These are phyloP conservation scores for Penicillium steckii DNA, from an alignment of 495 filamentous ascomycete species.

Conservation along the genomic window DNA sequence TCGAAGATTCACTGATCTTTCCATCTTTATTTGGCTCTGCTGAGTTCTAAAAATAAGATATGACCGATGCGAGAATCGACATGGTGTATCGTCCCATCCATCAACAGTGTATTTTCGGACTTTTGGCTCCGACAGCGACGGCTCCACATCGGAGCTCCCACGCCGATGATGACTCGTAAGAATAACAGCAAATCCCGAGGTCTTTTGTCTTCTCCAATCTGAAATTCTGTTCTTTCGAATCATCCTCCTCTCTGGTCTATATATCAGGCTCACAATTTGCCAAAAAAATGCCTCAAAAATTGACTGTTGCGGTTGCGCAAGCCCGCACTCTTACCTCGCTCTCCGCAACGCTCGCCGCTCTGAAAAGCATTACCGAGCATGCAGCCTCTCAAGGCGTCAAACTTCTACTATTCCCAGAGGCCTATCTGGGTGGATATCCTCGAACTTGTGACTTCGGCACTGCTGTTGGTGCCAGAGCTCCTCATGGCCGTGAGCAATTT, in stretches of 20 bases:
- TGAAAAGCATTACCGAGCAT: conserved; percentile 52
- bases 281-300: conserved; percentile 35
- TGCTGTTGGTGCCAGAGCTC: conserved; percentile 64
- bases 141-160: conserved; percentile 3
- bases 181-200: not conserved
- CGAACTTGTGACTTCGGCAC: conserved; percentile 78
- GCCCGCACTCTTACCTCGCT: conserved; percentile 65
- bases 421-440: conserved; percentile 91
- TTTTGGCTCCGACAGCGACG: conserved; percentile 6
- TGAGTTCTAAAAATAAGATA: conserved; percentile 10
- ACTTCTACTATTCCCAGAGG: conserved; percentile 88
- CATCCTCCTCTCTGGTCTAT: not conserved
- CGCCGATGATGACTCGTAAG: conserved; percentile 6
- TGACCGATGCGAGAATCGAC: not conserved
- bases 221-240: not conserved
- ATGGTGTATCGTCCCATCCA: not conserved
- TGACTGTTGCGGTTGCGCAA: conserved; percentile 66
- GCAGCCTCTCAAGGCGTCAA: conserved; percentile 54
- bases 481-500: conserved; percentile 78
- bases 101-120: not conserved
- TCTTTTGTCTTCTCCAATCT: not conserved
- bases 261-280: not conserved
- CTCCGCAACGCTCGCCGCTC: conserved; percentile 61
- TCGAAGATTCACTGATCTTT: conserved; percentile 8
- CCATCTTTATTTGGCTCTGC: conserved; percentile 16